These are phyloP conservation scores for Uronychia setigera DNA, from an alignment of 73 alveolate genomes.

Conservation along the genomic window DNA sequence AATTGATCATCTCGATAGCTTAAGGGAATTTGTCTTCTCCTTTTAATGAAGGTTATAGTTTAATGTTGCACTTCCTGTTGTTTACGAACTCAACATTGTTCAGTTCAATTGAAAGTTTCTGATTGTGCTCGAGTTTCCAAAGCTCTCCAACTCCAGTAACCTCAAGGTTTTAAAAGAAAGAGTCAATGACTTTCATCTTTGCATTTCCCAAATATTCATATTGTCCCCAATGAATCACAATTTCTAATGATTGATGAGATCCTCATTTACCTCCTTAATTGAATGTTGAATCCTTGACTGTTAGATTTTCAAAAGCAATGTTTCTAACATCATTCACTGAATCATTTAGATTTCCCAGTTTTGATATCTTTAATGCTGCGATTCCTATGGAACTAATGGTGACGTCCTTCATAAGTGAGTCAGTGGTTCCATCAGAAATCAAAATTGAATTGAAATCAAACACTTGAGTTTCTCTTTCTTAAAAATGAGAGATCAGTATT, in stretches of 20 bases:
- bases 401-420: too few species aligned
- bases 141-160: conserved; percentile 6
- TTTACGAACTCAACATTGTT: conserved; percentile 4
- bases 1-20: neutral
- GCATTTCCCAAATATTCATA: neutral
- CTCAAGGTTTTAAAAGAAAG: neutral
- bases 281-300: neutral
- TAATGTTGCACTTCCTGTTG: neutral
- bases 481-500: too few species aligned
- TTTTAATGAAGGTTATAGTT: neutral
- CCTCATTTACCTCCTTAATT: neutral
- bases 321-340: conserved; percentile 5
- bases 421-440: too few species aligned
- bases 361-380: too few species aligned
- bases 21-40: neutral
- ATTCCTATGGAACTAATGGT: too few species aligned
- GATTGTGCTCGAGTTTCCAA: conserved; percentile 1
- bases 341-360: too few species aligned
- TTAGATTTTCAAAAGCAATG: neutral
- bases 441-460: too few species aligned
- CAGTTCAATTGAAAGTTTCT: neutral
- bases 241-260: too few species aligned
- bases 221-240: neutral
- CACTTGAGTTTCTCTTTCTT: too few species aligned
- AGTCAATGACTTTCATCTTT: neutral